Percentiles rank a stretch among this genome's conserved stretches.
phyloP scores from a whole-genome alignment of 768 basidiomycete species.

The Suillus luteus region DNA sequence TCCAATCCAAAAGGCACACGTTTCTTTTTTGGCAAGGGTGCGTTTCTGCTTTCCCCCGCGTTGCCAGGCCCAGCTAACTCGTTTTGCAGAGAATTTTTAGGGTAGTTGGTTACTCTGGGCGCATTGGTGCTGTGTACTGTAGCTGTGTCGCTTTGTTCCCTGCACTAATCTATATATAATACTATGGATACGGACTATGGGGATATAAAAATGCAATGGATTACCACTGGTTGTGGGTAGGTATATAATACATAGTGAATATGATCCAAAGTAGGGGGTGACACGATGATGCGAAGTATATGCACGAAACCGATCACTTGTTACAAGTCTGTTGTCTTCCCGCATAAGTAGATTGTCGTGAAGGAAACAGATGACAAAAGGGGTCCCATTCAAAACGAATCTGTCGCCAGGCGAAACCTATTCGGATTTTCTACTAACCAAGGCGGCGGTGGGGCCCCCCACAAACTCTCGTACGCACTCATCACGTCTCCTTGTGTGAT shows the following conservation, averaged over 20 bases:
- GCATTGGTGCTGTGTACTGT: background rate
- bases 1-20: constrained; percentile 74
- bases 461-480: constrained; percentile 26
- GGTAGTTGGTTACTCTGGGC: background rate
- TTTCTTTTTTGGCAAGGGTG: constrained; percentile 92
- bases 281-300: too few relatives aligned
- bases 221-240: background rate
- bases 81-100: constrained; percentile 26
- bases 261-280: background rate
- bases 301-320: background rate
- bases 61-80: background rate
- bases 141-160: background rate
- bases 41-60: constrained; percentile 23
- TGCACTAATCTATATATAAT: background rate
- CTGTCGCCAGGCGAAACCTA: constrained; percentile 8
- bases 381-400: constrained; percentile 1
- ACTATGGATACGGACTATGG: background rate
- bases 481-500: constrained; percentile 22
- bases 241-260: background rate
- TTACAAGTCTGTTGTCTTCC: background rate
- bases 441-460: constrained; percentile 25
- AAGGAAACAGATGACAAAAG: background rate
- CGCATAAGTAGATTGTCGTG: background rate
- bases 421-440: constrained; percentile 13
- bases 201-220: background rate